Conservation (phyloP, 2,329 filamentous ascomycete genomes). For the Juglanconis sp. region DNA sequence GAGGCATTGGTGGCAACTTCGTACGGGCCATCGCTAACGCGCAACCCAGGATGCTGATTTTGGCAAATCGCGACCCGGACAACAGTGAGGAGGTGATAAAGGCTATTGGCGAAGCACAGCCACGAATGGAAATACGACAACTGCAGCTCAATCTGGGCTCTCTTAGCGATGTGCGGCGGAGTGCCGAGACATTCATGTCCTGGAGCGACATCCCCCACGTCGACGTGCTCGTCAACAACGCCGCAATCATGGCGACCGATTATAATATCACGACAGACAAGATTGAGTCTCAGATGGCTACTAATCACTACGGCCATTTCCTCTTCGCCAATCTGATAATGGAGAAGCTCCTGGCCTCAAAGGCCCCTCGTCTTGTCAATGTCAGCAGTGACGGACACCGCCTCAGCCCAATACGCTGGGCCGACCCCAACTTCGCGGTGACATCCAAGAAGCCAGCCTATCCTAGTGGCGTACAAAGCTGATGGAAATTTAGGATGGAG, state of each 20-base stretch:
- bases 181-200: slow-evolving; percentile 31
- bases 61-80: slow-evolving; percentile 16
- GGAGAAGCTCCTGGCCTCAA: slow-evolving; percentile 36
- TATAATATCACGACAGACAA: slow-evolving; percentile 34
- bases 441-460: not conserved
- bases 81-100: slow-evolving; percentile 32
- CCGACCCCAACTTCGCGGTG: slow-evolving; percentile 24
- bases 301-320: slow-evolving; percentile 45
- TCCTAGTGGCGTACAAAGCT: too few relatives aligned
- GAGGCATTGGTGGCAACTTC: slow-evolving; percentile 18
- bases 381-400: slow-evolving; percentile 35
- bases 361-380: slow-evolving; percentile 35
- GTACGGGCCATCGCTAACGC: slow-evolving; percentile 17
- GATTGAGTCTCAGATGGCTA: slow-evolving; percentile 41
- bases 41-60: slow-evolving; percentile 19
- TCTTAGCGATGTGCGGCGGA: slow-evolving; percentile 33
- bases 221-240: slow-evolving; percentile 12
- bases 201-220: slow-evolving; percentile 6
- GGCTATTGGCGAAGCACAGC: slow-evolving; percentile 26
- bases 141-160: slow-evolving; percentile 37
- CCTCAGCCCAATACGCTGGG: slow-evolving; percentile 29
- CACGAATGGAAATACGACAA: slow-evolving; percentile 29
- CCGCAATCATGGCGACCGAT: slow-evolving; percentile 22
- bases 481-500: not conserved
- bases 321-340: slow-evolving; percentile 44